Base-by-base conservation (phyloP, 306 rosid species). In the Cyamopsis tetragonoloba region DNA sequence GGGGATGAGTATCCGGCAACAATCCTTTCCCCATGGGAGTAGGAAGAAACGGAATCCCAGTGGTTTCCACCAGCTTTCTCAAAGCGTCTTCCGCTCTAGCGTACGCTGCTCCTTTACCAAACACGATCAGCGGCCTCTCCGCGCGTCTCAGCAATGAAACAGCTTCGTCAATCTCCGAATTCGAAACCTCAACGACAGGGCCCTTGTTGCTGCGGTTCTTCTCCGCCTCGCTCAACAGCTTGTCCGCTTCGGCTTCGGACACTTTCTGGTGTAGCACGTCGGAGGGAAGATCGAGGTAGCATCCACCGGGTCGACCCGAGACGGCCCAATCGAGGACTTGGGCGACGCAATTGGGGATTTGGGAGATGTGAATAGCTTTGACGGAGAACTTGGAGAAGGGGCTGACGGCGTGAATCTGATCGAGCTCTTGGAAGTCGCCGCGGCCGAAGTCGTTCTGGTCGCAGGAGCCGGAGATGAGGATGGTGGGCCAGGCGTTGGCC, bases 21-120 rank as follows among this genome's bases (percentile, higher is more conserved):
- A 93, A 61, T 0, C 99, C 99, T 31, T 93, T 90, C 14, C 96
- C 97, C 97, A 93, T 90, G 0, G 99, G 99, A 58, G 99, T 93
- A 1, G 99, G 97, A 43, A 93, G 79, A 76, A 93, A 93, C 3
- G 97, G 99, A 46, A 90, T 88, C 22, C 97, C 96, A 5, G 97
- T 89, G 3, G 50, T 69, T 49, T 93, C 89, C n/a, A 93, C 97
- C 0, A 93, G 82, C 58, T 76, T 85, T 62, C 47, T 81, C 46
- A 93, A 18, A 3, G 68, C 82, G 4, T 17, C 81, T 79, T 93
- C 99, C 0, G 99, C 89, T 46, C 91, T 77, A 0, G 99, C 78
- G 61, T 66, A 83, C 0, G 99, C 99, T 0, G 97, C 99, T 26
- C 99, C 99, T 81, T 93, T 93, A 1, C 99, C 97, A 7, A 76